Base-by-base conservation (phyloP, 371 early-diverging fungal genomes). In the Mucor piriformis region DNA sequence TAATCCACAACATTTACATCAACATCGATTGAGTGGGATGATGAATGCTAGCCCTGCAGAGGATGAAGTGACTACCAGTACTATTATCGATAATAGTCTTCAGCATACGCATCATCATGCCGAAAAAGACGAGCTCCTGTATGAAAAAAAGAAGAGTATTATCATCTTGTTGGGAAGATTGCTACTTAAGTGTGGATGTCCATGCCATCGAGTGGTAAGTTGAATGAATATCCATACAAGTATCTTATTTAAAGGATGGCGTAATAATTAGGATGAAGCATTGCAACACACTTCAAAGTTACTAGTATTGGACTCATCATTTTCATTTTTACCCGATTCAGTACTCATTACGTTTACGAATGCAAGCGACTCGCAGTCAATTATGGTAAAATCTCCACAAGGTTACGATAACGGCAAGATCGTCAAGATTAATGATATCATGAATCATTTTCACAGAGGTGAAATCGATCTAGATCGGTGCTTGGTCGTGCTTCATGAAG, bases 261-360 rank as follows among this genome's bases (percentile, higher is more conserved):
- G n/a, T n/a, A n/a, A n/a, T n/a, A n/a, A n/a, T n/a, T n/a, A n/a
- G n/a, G 76, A 78, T 55, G 73, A 73, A n/a, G 66, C 64, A 6
- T 50, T 78, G 6, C 67, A 69, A 15, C 72, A 73, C 24, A 72
- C 72, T 2, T 52, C 73, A 5, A 50, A 48, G n/a, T 23, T 65
- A 29, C 34, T 78, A 18, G 61, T 29, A 24, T 34, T 71, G 18
- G 64, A 75, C 43, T 66, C 73, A 3, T 57, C 72, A 0, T 75
- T 78, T 57, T 66, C 72, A 0, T 72, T 75, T 37, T 49, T 79
- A 37, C 79, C 79, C 13, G 79, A 76, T n/a, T 69, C 76, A 15
- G 61, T 76, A 2, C 25, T 76, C 18, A 58, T 76, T 33, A 70
- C 73, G 1, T 72, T 73, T 42, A 62, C 61, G 1, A 27, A 59